Conservation (phyloP, 164 flowering plant species). For the Saururus chinensis region DNA sequence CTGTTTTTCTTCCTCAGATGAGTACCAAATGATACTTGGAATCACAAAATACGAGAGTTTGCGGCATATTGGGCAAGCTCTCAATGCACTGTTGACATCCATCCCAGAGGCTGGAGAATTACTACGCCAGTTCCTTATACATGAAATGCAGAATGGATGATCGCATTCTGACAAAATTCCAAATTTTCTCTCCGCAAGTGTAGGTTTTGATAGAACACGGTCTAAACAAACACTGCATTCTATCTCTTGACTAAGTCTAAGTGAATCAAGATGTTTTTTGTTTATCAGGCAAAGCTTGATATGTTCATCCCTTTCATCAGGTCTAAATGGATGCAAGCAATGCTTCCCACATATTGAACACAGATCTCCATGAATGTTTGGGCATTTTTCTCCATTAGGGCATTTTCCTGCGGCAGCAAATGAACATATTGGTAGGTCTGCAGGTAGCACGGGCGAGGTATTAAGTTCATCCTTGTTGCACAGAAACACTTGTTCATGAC, state of each 20-base stretch:
- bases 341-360: slow-evolving; percentile 74
- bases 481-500: slow-evolving; percentile 8
- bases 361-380: slow-evolving; percentile 77
- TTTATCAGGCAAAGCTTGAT: slow-evolving; percentile 47
- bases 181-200: slow-evolving; percentile 82
- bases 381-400: slow-evolving; percentile 82
- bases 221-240: slow-evolving; percentile 97
- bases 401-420: slow-evolving; percentile 93
- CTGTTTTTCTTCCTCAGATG: slow-evolving; percentile 64
- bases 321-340: slow-evolving; percentile 82
- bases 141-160: slow-evolving; percentile 92
- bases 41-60: slow-evolving; percentile 92
- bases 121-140: slow-evolving; percentile 91
- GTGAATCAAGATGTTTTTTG: slow-evolving; percentile 61
- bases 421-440: slow-evolving; percentile 58
- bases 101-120: slow-evolving; percentile 80
- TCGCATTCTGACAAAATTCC: slow-evolving; percentile 93
- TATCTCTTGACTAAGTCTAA: slow-evolving; percentile 81
- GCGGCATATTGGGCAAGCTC: slow-evolving; percentile 96
- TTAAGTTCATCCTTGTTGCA: slow-evolving; percentile 19
- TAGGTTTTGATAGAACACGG: slow-evolving; percentile 75
- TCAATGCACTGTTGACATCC: slow-evolving; percentile 73
- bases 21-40: slow-evolving; percentile 95
- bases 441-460: slow-evolving; percentile 20
- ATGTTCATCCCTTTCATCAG: slow-evolving; percentile 82